Percentiles rank a stretch among this genome's conserved stretches.
phyloP scores from a whole-genome alignment of 768 basidiomycete genomes.

The Mycena leptocephala region DNA sequence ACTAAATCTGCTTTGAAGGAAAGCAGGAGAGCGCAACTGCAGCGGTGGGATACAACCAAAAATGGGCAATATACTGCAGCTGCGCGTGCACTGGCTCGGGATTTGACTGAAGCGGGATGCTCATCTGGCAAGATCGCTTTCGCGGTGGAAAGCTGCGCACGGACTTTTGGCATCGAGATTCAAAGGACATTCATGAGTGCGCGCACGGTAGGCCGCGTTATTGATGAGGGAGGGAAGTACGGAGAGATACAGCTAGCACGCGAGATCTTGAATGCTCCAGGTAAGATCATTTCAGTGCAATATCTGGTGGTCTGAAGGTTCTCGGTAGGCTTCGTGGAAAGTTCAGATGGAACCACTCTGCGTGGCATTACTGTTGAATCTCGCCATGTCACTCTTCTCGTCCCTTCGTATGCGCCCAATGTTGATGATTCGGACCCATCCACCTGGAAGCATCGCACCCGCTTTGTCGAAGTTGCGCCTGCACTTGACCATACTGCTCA shows the following conservation, averaged over 20 bases:
- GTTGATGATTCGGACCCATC: conserved; percentile 34
- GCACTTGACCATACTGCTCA: conserved; percentile 18
- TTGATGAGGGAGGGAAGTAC: conserved; percentile 35
- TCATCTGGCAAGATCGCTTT: no score
- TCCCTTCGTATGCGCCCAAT: conserved; percentile 31
- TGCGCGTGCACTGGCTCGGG: no score
- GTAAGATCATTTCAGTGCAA: not conserved
- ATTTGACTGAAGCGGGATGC: no score
- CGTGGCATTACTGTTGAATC: no score
- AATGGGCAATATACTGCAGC: no score
- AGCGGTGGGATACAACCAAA: not conserved
- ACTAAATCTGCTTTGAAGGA: not conserved
- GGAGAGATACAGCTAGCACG: conserved; percentile 37
- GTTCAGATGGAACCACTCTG: no score
- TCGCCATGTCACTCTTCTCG: conserved; percentile 36
- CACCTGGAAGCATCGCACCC: conserved; percentile 28
- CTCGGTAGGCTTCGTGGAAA: conserved; percentile 39
- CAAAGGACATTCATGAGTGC: conserved; percentile 12
- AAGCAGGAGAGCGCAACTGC: not conserved
- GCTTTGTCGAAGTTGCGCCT: conserved; percentile 11
- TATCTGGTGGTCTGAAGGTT: not conserved
- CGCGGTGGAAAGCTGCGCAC: not conserved
- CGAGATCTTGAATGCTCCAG: not conserved
- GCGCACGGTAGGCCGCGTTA: conserved; percentile 22
- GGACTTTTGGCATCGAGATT: conserved; percentile 8